These are phyloP conservation scores for Paramecium biaurelia DNA, from an alignment of 73 alveolate species.

Conservation along the genomic window DNA sequence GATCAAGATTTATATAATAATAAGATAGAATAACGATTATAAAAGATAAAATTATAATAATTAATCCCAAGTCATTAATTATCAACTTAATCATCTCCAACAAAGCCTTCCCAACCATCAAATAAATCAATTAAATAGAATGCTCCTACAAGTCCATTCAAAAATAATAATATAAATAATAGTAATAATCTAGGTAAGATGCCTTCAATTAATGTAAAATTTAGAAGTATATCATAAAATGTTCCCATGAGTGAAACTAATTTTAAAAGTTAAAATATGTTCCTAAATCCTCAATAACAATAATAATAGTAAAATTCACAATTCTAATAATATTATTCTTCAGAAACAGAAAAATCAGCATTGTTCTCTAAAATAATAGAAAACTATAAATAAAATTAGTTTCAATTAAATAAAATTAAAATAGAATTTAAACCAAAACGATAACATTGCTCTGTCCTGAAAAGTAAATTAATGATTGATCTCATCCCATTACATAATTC, in stretches of 20 bases:
- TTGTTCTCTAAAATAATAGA: neutral
- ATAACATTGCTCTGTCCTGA: neutral
- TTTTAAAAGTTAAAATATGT: neutral
- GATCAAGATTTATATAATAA: neutral
- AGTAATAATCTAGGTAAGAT: neutral
- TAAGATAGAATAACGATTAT: neutral
- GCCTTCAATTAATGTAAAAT: neutral
- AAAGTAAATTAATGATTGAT: slow-evolving; percentile 4
- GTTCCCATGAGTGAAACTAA: slow-evolving; percentile 23
- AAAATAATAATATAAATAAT: neutral
- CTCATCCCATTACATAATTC: neutral
- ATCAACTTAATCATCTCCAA: slow-evolving; percentile 13
- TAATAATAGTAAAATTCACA: neutral
- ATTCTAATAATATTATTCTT: neutral
- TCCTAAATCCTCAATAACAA: neutral
- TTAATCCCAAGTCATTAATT: neutral
- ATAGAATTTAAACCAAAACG: neutral
- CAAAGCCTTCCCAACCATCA: neutral
- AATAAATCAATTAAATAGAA: neutral
- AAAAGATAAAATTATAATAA: neutral
- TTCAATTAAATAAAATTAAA: neutral
- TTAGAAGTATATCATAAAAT: neutral
- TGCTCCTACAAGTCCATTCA: neutral
- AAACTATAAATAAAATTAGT: neutral
- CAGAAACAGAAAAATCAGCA: neutral